Conservation (phyloP, 1,139 yeast species). For the Diutina rugosa region DNA sequence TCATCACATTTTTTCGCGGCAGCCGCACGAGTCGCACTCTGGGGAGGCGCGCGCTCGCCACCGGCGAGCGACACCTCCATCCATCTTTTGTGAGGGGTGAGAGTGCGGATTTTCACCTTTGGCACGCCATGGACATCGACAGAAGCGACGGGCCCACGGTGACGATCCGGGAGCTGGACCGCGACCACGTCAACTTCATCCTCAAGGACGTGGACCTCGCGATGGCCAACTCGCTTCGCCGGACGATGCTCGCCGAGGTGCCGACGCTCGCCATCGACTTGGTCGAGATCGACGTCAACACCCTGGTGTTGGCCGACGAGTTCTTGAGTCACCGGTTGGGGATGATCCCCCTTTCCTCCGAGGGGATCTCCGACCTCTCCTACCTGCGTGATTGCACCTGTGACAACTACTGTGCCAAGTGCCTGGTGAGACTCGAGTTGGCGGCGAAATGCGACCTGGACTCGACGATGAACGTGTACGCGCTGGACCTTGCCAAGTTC, state of each 20-base stretch:
- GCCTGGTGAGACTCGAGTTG: constrained; percentile 78
- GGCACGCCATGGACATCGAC: constrained; percentile 23
- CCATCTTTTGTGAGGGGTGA: too few species aligned
- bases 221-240: constrained; percentile 82
- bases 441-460: constrained; percentile 85
- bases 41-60: too few species aligned
- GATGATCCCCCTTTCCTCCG: constrained; percentile 74
- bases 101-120: not conserved
- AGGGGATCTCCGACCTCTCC: constrained; percentile 65
- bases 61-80: too few species aligned
- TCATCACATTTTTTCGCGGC: not conserved
- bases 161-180: constrained; percentile 75
- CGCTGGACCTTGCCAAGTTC: constrained; percentile 62
- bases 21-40: not conserved
- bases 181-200: constrained; percentile 83
- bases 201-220: constrained; percentile 80
- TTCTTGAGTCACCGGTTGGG: constrained; percentile 91
- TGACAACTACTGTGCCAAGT: constrained; percentile 91
- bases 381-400: constrained; percentile 95
- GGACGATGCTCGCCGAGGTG: constrained; percentile 90
- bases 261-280: constrained; percentile 94
- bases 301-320: constrained; percentile 94
- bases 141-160: constrained; percentile 50
- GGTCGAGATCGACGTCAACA: constrained; percentile 87
- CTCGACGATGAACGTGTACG: constrained; percentile 79